Conservation (phyloP, 805 yeast species). For the Monosporozyma siamensis region DNA sequence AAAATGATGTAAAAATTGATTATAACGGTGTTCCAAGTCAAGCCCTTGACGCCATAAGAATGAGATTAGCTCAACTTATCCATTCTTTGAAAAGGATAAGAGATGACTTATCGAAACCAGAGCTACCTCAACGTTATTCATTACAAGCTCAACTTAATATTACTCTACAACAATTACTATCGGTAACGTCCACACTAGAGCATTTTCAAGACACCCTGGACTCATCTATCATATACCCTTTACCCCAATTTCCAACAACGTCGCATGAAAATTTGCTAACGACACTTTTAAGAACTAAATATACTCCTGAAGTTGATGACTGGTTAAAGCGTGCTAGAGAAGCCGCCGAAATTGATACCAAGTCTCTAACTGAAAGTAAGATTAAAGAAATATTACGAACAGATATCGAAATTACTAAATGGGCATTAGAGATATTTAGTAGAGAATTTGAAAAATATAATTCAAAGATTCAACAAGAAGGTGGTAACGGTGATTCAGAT, state of each 20-base stretch:
- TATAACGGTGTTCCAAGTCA: constrained; percentile 46
- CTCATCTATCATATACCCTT: constrained; percentile 71
- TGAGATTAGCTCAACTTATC: constrained; percentile 50
- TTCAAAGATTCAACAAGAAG: constrained; percentile 39
- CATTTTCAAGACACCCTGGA: constrained; percentile 49
- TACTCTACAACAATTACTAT: constrained; percentile 68
- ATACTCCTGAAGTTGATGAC: constrained; percentile 79
- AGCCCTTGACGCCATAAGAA: constrained; percentile 52
- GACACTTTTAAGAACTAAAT: constrained; percentile 77
- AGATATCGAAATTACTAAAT: constrained; percentile 60
- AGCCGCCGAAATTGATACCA: constrained; percentile 24
- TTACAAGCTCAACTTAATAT: constrained; percentile 80
- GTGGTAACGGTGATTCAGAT: neutral
- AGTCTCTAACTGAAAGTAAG: constrained; percentile 19
- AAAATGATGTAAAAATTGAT: constrained; percentile 5
- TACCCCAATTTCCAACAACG: constrained; percentile 75
- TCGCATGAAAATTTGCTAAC: constrained; percentile 77
- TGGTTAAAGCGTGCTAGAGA: constrained; percentile 56
- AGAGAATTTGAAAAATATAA: constrained; percentile 46
- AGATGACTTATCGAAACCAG: constrained; percentile 40
- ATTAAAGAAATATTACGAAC: constrained; percentile 23
- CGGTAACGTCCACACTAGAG: constrained; percentile 63
- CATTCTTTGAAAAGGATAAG: constrained; percentile 51
- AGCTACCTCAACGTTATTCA: constrained; percentile 43
- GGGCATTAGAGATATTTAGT: constrained; percentile 53